Evolutionary conservation across 345 rosid genomes (phyloP), one percentile per base, ranked within the genome.

Genomic region (Garcia nutans): DNA sequence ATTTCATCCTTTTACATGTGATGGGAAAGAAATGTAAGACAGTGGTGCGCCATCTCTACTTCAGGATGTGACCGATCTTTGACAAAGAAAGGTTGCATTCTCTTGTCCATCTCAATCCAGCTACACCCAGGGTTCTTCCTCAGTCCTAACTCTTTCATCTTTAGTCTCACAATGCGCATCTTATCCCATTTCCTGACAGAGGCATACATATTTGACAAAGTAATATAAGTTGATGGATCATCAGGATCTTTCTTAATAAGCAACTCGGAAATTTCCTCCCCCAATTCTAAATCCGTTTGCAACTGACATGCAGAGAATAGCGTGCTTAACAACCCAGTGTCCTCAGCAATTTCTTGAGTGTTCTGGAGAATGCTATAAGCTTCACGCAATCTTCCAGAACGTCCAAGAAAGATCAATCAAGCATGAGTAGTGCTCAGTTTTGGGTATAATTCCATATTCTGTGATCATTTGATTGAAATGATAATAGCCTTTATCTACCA

Each of bases 351-450:
- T 71, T 84, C 89, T 10, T 80, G 60, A 76, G 58, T 79, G 50
- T 52, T 70, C 41, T 81, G 81, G 73, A 92, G 67, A 79, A 91
- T 79, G 59, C 55, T 74, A 76, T 87, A 87, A 76, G 94, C 96
- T 77, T 92, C 96, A 31, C 68, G 80, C 79, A 89, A 80, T 77
- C 88, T 87, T 44, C 94, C 89, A 64, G 88, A 87, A 63, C 96
- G 88, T 5, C 93, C 91, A 44, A 93, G 90, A 78, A 78, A 91
- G 87, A 78, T 93, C 97, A 66, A 89, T 82, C 89, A 93, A 85
- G 77, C 96, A 93, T 6, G 90, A 87, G 80, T 86, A 89, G 56
- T 91, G 96, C 73, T 89, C 92, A 66, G 52, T 65, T 45, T 73
- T 77, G 9, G 92, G 96, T 70, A 88, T 72, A 24, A 87, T 84